These are phyloP conservation scores for Penicillium sp. DNA, from an alignment of 2,329 filamentous ascomycete species.

Conservation along the genomic window DNA sequence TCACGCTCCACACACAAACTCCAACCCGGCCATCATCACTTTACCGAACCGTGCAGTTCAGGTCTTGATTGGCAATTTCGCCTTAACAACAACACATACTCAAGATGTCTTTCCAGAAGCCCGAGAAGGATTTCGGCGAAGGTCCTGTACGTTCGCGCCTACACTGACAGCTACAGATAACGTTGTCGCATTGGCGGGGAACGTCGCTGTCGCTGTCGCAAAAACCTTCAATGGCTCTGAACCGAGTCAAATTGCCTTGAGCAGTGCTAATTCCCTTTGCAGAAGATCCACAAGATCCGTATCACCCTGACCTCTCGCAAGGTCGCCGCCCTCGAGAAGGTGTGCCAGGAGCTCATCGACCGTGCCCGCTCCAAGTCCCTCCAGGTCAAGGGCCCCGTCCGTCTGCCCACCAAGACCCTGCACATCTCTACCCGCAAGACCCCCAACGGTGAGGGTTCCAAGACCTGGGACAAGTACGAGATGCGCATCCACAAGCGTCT, in stretches of 20 bases:
- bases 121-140: conserved; percentile 89
- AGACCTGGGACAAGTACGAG: conserved; percentile 99
- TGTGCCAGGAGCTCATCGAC: conserved; percentile 97
- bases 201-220: conserved; percentile 11
- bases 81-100: conserved; percentile 32
- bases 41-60: conserved; percentile 73
- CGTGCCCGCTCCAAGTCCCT: conserved; percentile 98
- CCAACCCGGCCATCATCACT: conserved; percentile 59
- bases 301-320: conserved; percentile 96
- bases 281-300: conserved; percentile 96
- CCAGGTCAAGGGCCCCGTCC: conserved; percentile 95
- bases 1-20: conserved; percentile 21
- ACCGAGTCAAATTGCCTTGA: conserved; percentile 7
- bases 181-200: conserved; percentile 5
- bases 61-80: conserved; percentile 66
- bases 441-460: conserved; percentile 98
- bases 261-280: conserved; percentile 15
- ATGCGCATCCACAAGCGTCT: conserved; percentile 99
- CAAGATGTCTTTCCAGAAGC: conserved; percentile 92
- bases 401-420: conserved; percentile 93
- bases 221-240: neutral
- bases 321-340: conserved; percentile 93
- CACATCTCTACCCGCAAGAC: conserved; percentile 99
- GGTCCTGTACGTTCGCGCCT: conserved; percentile 61
- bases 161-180: conserved; percentile 1